Evolutionary conservation across 2,329 filamentous ascomycete genomes (phyloP).

Genomic region (Pyricularia sp.): DNA sequence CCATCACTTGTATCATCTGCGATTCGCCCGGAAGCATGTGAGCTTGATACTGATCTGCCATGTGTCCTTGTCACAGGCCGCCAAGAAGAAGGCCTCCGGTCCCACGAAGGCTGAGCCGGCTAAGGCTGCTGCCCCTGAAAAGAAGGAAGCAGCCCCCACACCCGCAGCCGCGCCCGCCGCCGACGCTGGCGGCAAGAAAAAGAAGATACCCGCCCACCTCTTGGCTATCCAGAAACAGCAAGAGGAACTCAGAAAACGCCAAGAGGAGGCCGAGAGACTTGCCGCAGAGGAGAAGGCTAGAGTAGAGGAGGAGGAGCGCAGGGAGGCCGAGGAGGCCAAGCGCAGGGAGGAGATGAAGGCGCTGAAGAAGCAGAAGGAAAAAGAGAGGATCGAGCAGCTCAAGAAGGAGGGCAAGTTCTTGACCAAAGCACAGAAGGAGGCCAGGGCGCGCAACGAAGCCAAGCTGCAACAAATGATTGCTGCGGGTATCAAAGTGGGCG

Average conservation of each 20-base stretch:
- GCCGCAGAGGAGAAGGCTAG: slow-evolving; percentile 56
- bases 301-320: slow-evolving; percentile 55
- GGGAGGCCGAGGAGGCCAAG: slow-evolving; percentile 58
- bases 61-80: slow-evolving; percentile 42
- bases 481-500: slow-evolving; percentile 64
- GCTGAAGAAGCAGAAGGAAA: slow-evolving; percentile 76
- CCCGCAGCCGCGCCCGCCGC: slow-evolving; percentile 27
- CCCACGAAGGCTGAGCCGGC: slow-evolving; percentile 39
- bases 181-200: slow-evolving; percentile 63
- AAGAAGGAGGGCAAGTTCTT: slow-evolving; percentile 84
- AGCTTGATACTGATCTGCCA: slow-evolving; percentile 2
- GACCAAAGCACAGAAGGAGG: slow-evolving; percentile 78
- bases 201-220: slow-evolving; percentile 76
- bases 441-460: slow-evolving; percentile 68
- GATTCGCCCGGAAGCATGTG: background rate
- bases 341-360: slow-evolving; percentile 64
- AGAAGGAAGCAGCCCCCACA: slow-evolving; percentile 35
- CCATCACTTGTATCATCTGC: background rate
- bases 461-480: slow-evolving; percentile 81
- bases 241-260: slow-evolving; percentile 57
- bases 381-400: slow-evolving; percentile 75
- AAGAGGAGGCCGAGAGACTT: slow-evolving; percentile 53
- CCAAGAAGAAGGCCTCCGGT: slow-evolving; percentile 66
- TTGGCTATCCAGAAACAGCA: slow-evolving; percentile 72
- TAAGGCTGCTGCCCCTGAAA: slow-evolving; percentile 40